These are phyloP conservation scores for Xylariomycetidae sp. DNA, from an alignment of 2,329 filamentous ascomycete genomes.

Conservation along the genomic window DNA sequence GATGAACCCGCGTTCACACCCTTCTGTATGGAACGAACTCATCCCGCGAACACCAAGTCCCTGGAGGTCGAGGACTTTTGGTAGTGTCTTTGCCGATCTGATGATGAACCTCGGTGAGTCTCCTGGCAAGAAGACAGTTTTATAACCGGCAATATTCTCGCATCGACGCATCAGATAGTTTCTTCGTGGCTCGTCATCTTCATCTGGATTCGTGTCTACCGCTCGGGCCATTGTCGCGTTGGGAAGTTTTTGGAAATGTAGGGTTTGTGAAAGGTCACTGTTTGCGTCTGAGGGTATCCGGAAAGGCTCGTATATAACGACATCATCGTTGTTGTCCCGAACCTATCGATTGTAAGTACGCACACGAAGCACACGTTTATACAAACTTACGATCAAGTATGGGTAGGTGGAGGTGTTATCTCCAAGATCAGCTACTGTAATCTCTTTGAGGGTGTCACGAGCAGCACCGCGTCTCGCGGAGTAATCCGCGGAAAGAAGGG, in stretches of 20 bases:
- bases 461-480: conserved; percentile 62
- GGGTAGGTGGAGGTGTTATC: conserved; percentile 64
- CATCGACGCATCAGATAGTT: conserved; percentile 52
- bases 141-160: conserved; percentile 67
- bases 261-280: conserved; percentile 43
- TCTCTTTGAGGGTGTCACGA: conserved; percentile 70
- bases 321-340: conserved; percentile 72
- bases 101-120: conserved; percentile 74
- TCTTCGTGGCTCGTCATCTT: conserved; percentile 41
- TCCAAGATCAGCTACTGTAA: conserved; percentile 79
- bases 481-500: conserved; percentile 67
- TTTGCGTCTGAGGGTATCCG: conserved; percentile 36
- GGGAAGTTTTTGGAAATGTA: conserved; percentile 71
- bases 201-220: conserved; percentile 41
- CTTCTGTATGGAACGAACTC: conserved; percentile 68
- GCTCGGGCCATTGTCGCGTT: conserved; percentile 62
- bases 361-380: no score
- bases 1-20: conserved; percentile 76
- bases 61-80: conserved; percentile 68
- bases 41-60: conserved; percentile 64
- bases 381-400: conserved; percentile 68
- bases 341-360: no score
- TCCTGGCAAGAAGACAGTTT: conserved; percentile 76
- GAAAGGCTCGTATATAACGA: conserved; percentile 83
- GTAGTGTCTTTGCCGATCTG: conserved; percentile 71